These are phyloP conservation scores for Penicillium flavigenum DNA, from an alignment of 495 filamentous ascomycete species.

Conservation along the genomic window DNA sequence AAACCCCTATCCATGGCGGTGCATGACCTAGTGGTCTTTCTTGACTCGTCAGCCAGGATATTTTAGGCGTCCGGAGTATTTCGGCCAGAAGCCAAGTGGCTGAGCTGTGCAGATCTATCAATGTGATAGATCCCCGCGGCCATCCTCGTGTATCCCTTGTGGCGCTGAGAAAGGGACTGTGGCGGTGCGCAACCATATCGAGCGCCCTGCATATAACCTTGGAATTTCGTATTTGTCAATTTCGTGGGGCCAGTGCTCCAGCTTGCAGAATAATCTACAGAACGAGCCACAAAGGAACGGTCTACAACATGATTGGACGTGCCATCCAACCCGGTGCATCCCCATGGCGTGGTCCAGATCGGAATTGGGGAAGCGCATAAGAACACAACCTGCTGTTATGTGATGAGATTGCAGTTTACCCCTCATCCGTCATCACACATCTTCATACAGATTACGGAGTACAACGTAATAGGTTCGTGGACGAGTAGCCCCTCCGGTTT, in stretches of 20 bases:
- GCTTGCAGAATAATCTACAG: conserved; percentile 2
- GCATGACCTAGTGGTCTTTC: background rate
- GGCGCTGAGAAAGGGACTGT: conserved; percentile 10
- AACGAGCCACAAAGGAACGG: conserved; percentile 7
- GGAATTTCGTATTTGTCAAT: conserved; percentile 21
- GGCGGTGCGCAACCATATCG: conserved; percentile 11
- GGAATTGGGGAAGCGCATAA: conserved; percentile 12
- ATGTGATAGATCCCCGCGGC: conserved; percentile 23
- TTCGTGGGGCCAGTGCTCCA: background rate
- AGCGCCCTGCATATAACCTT: conserved; percentile 4
- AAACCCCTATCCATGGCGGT: conserved; percentile 1
- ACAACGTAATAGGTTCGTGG: background rate
- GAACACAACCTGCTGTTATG: conserved; percentile 16
- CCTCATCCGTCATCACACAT: conserved; percentile 25
- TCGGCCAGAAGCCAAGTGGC: conserved; percentile 19
- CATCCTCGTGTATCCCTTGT: conserved; percentile 12
- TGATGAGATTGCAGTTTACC: conserved; percentile 21
- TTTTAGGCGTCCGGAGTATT: conserved; percentile 17
- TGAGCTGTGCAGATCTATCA: conserved; percentile 21
- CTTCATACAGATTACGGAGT: background rate
- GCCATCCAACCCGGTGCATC: conserved; percentile 14
- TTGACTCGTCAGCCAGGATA: conserved; percentile 12
- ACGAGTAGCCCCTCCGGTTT: background rate
- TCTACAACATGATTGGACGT: conserved; percentile 12
- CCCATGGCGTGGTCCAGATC: conserved; percentile 29